Conservation (phyloP, 176 grass and related monocot species). For the Luzula sylvatica region DNA sequence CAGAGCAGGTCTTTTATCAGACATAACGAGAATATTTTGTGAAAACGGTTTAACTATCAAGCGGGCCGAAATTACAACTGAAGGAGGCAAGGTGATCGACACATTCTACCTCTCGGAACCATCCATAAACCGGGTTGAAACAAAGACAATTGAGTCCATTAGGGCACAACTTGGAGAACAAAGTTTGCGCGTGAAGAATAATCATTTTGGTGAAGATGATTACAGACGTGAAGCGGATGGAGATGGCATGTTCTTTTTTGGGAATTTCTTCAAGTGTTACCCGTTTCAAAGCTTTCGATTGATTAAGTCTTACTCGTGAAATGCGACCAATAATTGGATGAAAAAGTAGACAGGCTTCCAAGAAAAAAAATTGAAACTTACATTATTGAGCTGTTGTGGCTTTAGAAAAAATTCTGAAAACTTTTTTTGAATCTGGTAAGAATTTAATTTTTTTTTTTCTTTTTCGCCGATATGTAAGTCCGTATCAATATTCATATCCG, state of each 20-base stretch:
- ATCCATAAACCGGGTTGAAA: constrained; percentile 46
- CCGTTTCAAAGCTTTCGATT: constrained; percentile 47
- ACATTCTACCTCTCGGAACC: constrained; percentile 69
- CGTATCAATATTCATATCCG: too few species aligned
- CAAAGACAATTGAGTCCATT: constrained; percentile 66
- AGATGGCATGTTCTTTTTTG: constrained; percentile 51
- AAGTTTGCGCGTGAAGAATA: constrained; percentile 75
- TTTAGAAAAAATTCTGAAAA: too few species aligned
- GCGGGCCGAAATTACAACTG: constrained; percentile 63
- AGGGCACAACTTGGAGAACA: constrained; percentile 53
- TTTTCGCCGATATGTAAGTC: too few species aligned
- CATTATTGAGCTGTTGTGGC: too few species aligned
- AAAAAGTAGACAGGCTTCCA: too few species aligned
- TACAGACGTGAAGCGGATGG: not conserved
- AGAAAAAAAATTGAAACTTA: too few species aligned
- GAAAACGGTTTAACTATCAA: constrained; percentile 75
- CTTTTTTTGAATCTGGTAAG: too few species aligned
- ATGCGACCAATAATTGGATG: too few species aligned
- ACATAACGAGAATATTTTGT: constrained; percentile 89
- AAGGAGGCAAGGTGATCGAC: constrained; percentile 42
- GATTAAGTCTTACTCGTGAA: constrained; percentile 51
- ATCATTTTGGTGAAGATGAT: constrained; percentile 15
- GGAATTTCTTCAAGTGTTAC: constrained; percentile 64
- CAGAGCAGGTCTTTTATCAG: constrained; percentile 64
- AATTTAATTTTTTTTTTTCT: too few species aligned